A percentile compares a stretch with the other conserved stretches of the same genome.
Evolutionary conservation across 805 yeast genomes (phyloP).

Genomic region (Tetrapisispora arboricola): DNA sequence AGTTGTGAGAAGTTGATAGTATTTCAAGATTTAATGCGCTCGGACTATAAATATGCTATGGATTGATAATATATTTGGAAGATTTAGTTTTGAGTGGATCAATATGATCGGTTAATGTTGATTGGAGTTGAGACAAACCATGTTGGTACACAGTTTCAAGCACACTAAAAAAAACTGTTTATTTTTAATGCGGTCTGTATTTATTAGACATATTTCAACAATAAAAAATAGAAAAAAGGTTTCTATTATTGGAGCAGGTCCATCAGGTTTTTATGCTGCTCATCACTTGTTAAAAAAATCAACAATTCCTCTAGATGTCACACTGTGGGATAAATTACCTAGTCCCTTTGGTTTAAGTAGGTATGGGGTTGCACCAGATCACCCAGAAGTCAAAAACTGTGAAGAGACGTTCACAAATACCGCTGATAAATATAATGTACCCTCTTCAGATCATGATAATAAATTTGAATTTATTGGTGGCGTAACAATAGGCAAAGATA

Average conservation of each 20-base stretch:
- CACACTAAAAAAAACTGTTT: too few species aligned
- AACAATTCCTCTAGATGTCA: constrained; percentile 38
- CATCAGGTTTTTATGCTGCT: constrained; percentile 91
- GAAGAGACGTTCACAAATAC: constrained; percentile 55
- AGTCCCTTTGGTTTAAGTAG: constrained; percentile 88
- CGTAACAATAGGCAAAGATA: constrained; percentile 52
- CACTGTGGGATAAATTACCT: constrained; percentile 75
- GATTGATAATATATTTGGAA: too few species aligned
- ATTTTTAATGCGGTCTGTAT: not conserved
- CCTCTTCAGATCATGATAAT: constrained; percentile 16
- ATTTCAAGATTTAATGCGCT: too few species aligned
- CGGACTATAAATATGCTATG: too few species aligned
- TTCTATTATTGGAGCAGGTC: constrained; percentile 91
- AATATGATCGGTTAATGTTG: too few species aligned
- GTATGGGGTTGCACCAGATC: constrained; percentile 98
- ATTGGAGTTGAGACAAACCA: too few species aligned
- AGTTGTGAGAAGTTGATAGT: too few species aligned
- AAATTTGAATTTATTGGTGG: constrained; percentile 61
- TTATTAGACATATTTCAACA: not conserved
- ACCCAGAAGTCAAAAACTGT: constrained; percentile 89
- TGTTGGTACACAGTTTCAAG: too few species aligned
- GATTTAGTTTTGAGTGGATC: too few species aligned
- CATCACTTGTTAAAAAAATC: constrained; percentile 51
- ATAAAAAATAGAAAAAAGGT: constrained; percentile 24
- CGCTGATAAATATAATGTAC: constrained; percentile 16